These are phyloP conservation scores for Brassica napus DNA, from an alignment of 345 rosid species.

Conservation along the genomic window Da-Ae NC_063448.1:55952001-55952500, in stretches of 20 bases:
- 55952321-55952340: too few relatives aligned
- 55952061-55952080: conserved; percentile 8
- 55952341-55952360: not conserved
- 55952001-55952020: conserved; percentile 39
- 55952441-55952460: conserved; percentile 8
- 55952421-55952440: not conserved
- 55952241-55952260: not conserved
- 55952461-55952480: conserved; percentile 6
- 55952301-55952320: conserved; percentile 1
- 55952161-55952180: not conserved
- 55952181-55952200: conserved; percentile 35
- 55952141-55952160: not conserved
- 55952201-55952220: conserved; percentile 33
- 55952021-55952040: not conserved
- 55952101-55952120: conserved; percentile 30
- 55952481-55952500: conserved; percentile 13
- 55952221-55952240: conserved; percentile 6
- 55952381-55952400: not conserved
- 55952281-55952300: conserved; percentile 7
- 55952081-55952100: conserved; percentile 23
- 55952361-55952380: not conserved
- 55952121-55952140: conserved; percentile 15
- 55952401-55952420: too few relatives aligned
- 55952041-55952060: conserved; percentile 16
- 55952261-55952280: not conserved